phyloP scores from a whole-genome alignment of 805 yeast genomes.

The Nakazawaea ishiwadae region DNA sequence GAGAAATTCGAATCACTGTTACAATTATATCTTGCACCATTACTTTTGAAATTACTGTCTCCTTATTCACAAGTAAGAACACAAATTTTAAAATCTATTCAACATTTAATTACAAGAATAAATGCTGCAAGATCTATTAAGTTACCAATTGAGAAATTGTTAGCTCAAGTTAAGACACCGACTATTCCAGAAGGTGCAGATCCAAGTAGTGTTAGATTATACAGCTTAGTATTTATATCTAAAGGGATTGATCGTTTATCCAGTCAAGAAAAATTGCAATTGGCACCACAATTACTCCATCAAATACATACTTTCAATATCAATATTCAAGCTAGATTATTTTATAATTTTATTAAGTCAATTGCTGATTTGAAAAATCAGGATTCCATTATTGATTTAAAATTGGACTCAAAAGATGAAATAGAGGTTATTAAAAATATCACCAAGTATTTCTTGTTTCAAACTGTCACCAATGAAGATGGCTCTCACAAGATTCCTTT shows the following conservation, averaged over 20 bases:
- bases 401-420: conserved; percentile 33
- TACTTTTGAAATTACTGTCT: conserved; percentile 74
- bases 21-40: conserved; percentile 64
- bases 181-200: conserved; percentile 37
- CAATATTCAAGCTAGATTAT: conserved; percentile 49
- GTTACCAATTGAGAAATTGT: conserved; percentile 59
- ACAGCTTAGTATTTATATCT: conserved; percentile 61
- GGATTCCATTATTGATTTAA: conserved; percentile 27
- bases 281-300: conserved; percentile 44
- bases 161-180: conserved; percentile 61
- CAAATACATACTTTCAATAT: conserved; percentile 37
- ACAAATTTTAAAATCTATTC: conserved; percentile 62
- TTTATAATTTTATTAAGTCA: conserved; percentile 54
- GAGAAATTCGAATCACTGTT: conserved; percentile 58
- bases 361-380: conserved; percentile 35
- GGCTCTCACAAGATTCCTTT: conserved; percentile 36
- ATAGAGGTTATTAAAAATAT: conserved; percentile 41
- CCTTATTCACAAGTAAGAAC: conserved; percentile 59
- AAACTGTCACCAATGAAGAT: conserved; percentile 34
- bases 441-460: conserved; percentile 52
- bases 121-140: conserved; percentile 48
- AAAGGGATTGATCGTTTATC: conserved; percentile 59
- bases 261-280: conserved; percentile 27
- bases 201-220: conserved; percentile 49
- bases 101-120: conserved; percentile 63